These are phyloP conservation scores for Nasturtium officinale DNA, from an alignment of 345 rosid species.

Conservation along the genomic window DNA sequence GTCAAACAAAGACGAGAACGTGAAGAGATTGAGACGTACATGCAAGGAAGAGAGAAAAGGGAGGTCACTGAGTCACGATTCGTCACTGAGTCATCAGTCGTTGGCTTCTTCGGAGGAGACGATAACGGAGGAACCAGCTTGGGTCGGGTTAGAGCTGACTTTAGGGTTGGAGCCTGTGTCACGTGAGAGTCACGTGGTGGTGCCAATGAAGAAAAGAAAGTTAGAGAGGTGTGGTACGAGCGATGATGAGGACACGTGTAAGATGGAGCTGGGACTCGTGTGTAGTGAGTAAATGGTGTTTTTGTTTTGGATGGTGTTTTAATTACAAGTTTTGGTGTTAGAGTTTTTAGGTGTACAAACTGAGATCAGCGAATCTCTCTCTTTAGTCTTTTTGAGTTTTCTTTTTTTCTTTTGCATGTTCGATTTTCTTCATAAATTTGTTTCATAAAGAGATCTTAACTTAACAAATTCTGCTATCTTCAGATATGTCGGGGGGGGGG, in stretches of 20 bases:
- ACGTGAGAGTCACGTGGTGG: slow-evolving; percentile 59
- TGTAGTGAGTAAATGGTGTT: slow-evolving; percentile 30
- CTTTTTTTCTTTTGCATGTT: slow-evolving; percentile 20
- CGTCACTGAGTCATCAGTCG: slow-evolving; percentile 88
- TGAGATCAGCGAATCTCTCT: slow-evolving; percentile 30
- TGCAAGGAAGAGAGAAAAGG: slow-evolving; percentile 34
- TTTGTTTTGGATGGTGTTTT: slow-evolving; percentile 4
- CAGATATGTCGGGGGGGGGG: too few species aligned
- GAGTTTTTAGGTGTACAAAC: slow-evolving; percentile 29
- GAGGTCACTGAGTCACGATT: slow-evolving; percentile 68
- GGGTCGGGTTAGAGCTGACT: slow-evolving; percentile 63
- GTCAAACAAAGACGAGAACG: slow-evolving; percentile 63
- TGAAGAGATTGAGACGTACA: slow-evolving; percentile 47
- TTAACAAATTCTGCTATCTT: background rate
- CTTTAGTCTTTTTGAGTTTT: background rate
- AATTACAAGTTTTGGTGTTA: slow-evolving; percentile 13
- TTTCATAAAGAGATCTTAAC: slow-evolving; percentile 30
- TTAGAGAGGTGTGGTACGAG: slow-evolving; percentile 42
- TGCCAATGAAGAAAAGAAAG: slow-evolving; percentile 75
- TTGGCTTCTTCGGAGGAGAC: slow-evolving; percentile 59
- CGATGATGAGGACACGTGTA: slow-evolving; percentile 54
- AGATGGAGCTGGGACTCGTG: slow-evolving; percentile 65
- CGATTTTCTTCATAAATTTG: slow-evolving; percentile 22
- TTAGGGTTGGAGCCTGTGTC: slow-evolving; percentile 61
- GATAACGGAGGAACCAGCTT: slow-evolving; percentile 62